phyloP scores from a whole-genome alignment of 805 yeast genomes.

The Lipomyces mesembrius region DNA sequence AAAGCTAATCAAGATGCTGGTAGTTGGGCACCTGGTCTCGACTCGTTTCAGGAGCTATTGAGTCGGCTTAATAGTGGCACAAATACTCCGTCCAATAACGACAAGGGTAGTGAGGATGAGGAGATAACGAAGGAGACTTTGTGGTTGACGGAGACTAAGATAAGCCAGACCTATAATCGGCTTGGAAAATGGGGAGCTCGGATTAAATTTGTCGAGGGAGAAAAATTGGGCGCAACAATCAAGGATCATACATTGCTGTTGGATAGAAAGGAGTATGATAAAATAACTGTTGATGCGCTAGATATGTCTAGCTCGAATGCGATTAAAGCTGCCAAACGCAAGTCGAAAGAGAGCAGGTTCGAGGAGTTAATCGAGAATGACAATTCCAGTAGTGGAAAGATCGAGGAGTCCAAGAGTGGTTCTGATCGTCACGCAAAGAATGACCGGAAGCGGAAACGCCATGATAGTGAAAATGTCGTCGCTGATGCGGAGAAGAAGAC shows the following conservation, averaged over 20 bases:
- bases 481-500: slow-evolving; percentile 35
- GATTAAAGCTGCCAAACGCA: not conserved
- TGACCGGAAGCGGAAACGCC: slow-evolving; percentile 43
- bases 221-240: slow-evolving; percentile 73
- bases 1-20: slow-evolving; percentile 61
- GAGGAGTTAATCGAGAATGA: slow-evolving; percentile 38
- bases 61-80: slow-evolving; percentile 83
- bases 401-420: slow-evolving; percentile 41
- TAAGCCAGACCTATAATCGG: slow-evolving; percentile 46
- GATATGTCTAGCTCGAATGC: not conserved
- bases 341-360: not conserved
- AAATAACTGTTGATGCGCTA: slow-evolving; percentile 27
- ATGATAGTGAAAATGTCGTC: slow-evolving; percentile 26
- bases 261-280: slow-evolving; percentile 36
- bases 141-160: slow-evolving; percentile 64
- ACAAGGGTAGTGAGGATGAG: slow-evolving; percentile 50
- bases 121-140: slow-evolving; percentile 46
- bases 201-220: slow-evolving; percentile 84
- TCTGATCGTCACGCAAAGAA: slow-evolving; percentile 40
- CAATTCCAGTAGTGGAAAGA: slow-evolving; percentile 42
- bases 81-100: not conserved
- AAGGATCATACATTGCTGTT: slow-evolving; percentile 38
- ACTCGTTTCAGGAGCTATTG: slow-evolving; percentile 86
- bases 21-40: slow-evolving; percentile 88
- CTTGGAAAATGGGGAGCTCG: slow-evolving; percentile 87